Evolutionary conservation across 73 alveolate species (phyloP).

Genomic region (Tetrahymena elliotti): DNA sequence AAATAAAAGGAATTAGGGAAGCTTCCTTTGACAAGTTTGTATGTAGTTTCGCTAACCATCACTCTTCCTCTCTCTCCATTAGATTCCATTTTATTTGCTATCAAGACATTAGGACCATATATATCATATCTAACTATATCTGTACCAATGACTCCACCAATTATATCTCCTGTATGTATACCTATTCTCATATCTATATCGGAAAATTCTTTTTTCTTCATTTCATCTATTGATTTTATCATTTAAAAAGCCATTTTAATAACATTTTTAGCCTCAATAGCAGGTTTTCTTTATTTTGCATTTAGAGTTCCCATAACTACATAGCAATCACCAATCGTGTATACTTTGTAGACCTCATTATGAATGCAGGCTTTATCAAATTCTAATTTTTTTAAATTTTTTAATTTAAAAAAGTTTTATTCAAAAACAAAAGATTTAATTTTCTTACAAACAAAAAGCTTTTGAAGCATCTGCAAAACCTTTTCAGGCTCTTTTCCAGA

Average conservation of each 20-base stretch:
- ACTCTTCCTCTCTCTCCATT: constrained; percentile 41
- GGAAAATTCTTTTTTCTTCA: constrained; percentile 5
- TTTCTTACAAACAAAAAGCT: background rate
- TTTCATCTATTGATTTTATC: constrained; percentile 20
- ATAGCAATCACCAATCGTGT: constrained; percentile 45
- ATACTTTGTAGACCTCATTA: constrained; percentile 29
- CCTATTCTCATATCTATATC: constrained; percentile 41
- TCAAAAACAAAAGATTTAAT: background rate
- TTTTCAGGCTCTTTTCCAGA: constrained; percentile 21
- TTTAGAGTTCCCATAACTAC: constrained; percentile 38
- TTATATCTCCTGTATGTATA: constrained; percentile 30
- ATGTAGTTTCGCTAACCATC: constrained; percentile 38
- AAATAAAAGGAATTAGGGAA: constrained; percentile 23
- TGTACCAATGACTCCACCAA: constrained; percentile 42
- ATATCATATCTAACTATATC: constrained; percentile 44
- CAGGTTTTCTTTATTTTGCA: constrained; percentile 32
- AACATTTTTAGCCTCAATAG: constrained; percentile 28
- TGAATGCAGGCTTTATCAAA: constrained; percentile 40
- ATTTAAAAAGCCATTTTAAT: constrained; percentile 30
- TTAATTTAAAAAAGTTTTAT: background rate
- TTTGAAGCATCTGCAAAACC: constrained; percentile 14
- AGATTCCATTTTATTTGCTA: constrained; percentile 46
- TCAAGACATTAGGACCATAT: constrained; percentile 29
- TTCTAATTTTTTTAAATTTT: background rate
- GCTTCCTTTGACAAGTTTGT: constrained; percentile 5